Percentiles rank a stretch among this genome's conserved stretches.
These are phyloP conservation scores for Angomonas desouzai DNA, from an alignment of 208 protist species.

Conservation along the genomic window DNA sequence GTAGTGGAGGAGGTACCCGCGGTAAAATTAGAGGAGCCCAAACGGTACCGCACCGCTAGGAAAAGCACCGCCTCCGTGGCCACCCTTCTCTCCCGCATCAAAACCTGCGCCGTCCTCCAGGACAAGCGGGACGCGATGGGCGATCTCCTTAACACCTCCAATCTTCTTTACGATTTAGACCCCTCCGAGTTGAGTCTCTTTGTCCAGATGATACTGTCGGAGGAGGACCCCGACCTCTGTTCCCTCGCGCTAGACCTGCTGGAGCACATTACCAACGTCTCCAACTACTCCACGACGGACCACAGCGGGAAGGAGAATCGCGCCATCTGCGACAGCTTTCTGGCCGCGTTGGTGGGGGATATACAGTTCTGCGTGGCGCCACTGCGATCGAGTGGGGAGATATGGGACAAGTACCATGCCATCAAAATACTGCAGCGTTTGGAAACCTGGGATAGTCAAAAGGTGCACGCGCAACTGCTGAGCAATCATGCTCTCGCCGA, in stretches of 20 bases:
- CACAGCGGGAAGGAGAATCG: conserved; percentile 27
- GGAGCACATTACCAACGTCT: conserved; percentile 43
- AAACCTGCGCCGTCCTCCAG: conserved; percentile 75
- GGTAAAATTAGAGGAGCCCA: not conserved
- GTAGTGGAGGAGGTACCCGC: not conserved
- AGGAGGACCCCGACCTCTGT: conserved; percentile 38
- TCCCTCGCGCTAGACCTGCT: conserved; percentile 46
- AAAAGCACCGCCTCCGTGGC: conserved; percentile 23
- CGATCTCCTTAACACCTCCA: conserved; percentile 38
- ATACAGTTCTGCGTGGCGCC: conserved; percentile 47
- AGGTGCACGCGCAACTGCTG: conserved; percentile 52
- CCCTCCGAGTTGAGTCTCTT: conserved; percentile 39
- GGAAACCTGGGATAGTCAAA: conserved; percentile 51
- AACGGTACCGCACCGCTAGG: not conserved
- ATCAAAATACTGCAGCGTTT: conserved; percentile 62
- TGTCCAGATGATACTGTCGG: conserved; percentile 17
- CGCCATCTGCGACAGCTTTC: conserved; percentile 41
- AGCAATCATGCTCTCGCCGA: conserved; percentile 48
- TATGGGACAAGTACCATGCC: conserved; percentile 55
- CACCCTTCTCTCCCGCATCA: conserved; percentile 66
- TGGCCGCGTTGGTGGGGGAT: conserved; percentile 36
- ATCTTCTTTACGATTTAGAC: conserved; percentile 54
- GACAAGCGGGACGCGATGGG: conserved; percentile 72
- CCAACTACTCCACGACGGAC: conserved; percentile 34
- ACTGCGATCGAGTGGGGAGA: conserved; percentile 19